Base-by-base conservation (phyloP, 2,329 filamentous ascomycete genomes). In the Conoideocrella luteorostrata region DNA sequence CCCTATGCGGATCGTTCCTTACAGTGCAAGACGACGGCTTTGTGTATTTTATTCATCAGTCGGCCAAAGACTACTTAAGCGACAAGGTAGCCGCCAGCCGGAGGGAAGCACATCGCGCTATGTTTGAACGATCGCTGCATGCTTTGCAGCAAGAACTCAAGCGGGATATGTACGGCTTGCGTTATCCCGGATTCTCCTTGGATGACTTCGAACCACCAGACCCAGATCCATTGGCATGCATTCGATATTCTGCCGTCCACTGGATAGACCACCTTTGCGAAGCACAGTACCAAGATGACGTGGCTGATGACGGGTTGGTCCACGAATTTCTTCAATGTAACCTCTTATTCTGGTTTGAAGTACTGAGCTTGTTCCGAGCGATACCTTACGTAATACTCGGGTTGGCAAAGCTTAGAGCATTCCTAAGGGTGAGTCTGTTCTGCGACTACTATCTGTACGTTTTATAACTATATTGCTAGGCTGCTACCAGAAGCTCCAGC, bases 31-130 rank as follows among this genome's bases (percentile, higher is more conserved):
- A 59, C 0, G 46, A 22, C 2, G 50, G n/a, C n/a, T n/a, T 20
- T 1, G 43, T 70, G 9, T 64, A 57, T 30, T 62, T 70, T 40
- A 55, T 71, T 0, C 66, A 72, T 45, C 62, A 69, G 43, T 70
- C 66, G 4, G 67, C 64, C 3, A 69, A 69, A 41, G 67, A 72
- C 23, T 68, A 56, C 47, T 40, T 70, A 2, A 43, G 3, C n/a
- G 47, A n/a, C 34, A 54, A 3, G 49, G 67, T 40, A 57, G 58
- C 7, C 23, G 13, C 32, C 29, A 57, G 64, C 2, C 34, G 44
- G 7, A 30, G 41, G 13, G 30, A 52, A 5, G 44, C 47, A n/a
- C 60, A 70, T 44, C 36, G 53, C 11, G 9, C 3, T 0, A 58
- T 71, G 2, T 62, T 62, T 38, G 53, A 49, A 12, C 49, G 51